Evolutionary conservation across 495 filamentous ascomycete species (phyloP), one percentile per base, ranked within the genome.

Genomic region (Beverwykella pulmonaria): DNA sequence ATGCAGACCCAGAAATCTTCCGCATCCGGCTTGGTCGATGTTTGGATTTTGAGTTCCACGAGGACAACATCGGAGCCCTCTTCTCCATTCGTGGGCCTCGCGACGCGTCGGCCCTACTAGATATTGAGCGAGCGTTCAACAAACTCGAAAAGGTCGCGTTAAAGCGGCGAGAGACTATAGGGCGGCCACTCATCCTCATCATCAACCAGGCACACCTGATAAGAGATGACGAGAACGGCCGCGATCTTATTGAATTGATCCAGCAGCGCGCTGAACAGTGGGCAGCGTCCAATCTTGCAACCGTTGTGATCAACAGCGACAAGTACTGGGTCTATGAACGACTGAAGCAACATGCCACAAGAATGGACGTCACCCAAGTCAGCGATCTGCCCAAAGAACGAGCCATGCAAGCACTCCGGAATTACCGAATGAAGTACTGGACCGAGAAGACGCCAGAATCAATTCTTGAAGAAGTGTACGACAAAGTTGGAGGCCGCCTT

Each of bases 241-340:
- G 87, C 56, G 91, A 97, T 76, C 80, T 98, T 20, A 84, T 98
- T 5, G 94, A 98, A 76, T 85, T 98, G 53, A 87, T 98, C 20
- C 94, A 98, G 75, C 94, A 98, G 75, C 86, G 92, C 26, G 94
- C 94, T 0, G 95, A 98, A 75, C 87, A 91, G 70, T 98, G 94
- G 94, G 93, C 94, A 2, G 93, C 93, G 6, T 86, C 87, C 36
- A 92, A 90, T 64, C 81, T 98, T 1, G 88, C 93, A 15, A 97
- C 93, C 0, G 87, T 96, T 63, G 86, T 98, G 7, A 87, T 98
- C 70, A 97, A 96, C 75, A 90, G 85, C 61, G 94, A 98, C 71
- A 93, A 97, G 71, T 98, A 97, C 75, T 98, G 94, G 94, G 89
- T 98, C 0, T 98, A 97, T 71, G 94, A 98, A 75, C 83, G 92